Evolutionary conservation across 2,329 filamentous ascomycete genomes (phyloP).

Genomic region (Phyllosticta capitalensis): DNA sequence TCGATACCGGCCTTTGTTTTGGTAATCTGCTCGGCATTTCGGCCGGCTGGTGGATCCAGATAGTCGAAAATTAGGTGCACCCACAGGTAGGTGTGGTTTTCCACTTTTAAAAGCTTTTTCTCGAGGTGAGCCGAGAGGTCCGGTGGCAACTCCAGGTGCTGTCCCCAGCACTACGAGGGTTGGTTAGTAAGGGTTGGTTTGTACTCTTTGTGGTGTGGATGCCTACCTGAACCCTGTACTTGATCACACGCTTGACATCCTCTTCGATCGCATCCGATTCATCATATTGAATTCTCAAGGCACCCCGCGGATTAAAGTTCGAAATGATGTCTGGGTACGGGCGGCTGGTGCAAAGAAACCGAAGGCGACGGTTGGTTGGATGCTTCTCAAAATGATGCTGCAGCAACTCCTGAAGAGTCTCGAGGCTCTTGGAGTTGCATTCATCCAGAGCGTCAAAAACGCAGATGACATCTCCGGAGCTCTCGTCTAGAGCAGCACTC

Average conservation of each 20-base stretch:
- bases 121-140: not conserved
- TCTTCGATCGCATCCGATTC: not conserved
- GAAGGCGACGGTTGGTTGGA: not conserved
- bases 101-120: not conserved
- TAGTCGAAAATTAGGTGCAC: not conserved
- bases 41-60: not conserved
- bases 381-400: not conserved
- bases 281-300: not conserved
- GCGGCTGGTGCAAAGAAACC: not conserved
- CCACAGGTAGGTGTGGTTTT: not conserved
- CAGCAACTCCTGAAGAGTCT: not conserved
- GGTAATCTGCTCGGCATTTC: not conserved
- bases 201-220: not conserved
- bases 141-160: not conserved
- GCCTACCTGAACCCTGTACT: not conserved
- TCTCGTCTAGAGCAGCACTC: not conserved
- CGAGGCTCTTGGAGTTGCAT: not conserved
- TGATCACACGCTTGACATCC: not conserved
- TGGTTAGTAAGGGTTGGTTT: not conserved
- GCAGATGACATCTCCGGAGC: not conserved
- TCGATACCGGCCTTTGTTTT: not conserved
- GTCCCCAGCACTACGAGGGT: no score
- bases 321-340: not conserved
- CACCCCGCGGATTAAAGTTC: not conserved
- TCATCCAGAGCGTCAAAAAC: not conserved